Percentiles rank a stretch among this genome's conserved stretches.
These are phyloP conservation scores for Gynostemma pentaphyllum DNA, from an alignment of 306 rosid species.

Conservation along the genomic window DNA sequence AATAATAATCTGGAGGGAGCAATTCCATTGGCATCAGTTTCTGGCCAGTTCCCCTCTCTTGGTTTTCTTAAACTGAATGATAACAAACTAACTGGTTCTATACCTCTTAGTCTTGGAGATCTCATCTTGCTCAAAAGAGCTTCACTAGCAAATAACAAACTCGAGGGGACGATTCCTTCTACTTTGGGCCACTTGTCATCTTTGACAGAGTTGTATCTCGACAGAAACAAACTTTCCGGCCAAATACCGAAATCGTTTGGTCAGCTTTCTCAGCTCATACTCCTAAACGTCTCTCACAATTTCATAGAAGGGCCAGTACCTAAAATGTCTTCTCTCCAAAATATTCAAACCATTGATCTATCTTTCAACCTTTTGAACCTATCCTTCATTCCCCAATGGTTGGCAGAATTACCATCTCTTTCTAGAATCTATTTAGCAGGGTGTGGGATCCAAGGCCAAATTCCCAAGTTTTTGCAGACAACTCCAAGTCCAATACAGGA, in stretches of 20 bases:
- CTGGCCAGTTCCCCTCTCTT: conserved; percentile 81
- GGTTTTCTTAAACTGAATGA: conserved; percentile 79
- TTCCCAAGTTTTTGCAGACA: conserved; percentile 53
- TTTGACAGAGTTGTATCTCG: conserved; percentile 78
- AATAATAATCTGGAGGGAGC: conserved; percentile 77
- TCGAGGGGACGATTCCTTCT: conserved; percentile 62
- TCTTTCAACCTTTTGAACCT: conserved; percentile 71
- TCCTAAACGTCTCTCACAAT: conserved; percentile 77
- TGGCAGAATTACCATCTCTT: conserved; percentile 51
- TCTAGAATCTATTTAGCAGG: conserved; percentile 65
- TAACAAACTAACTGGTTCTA: conserved; percentile 63
- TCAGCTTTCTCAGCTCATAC: conserved; percentile 73
- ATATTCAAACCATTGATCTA: conserved; percentile 50
- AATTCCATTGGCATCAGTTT: conserved; percentile 63
- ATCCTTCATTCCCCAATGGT: conserved; percentile 66
- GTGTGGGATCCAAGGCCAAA: conserved; percentile 57
- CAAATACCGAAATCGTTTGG: conserved; percentile 72
- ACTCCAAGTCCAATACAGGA: conserved; percentile 42
- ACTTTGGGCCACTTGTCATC: conserved; percentile 65
- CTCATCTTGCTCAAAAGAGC: conserved; percentile 68
- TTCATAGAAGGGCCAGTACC: conserved; percentile 63
- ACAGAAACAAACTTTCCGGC: conserved; percentile 61
- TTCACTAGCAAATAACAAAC: conserved; percentile 66
- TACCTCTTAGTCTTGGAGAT: conserved; percentile 70
- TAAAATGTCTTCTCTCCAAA: conserved; percentile 6